phyloP scores from a whole-genome alignment of 306 rosid genomes.

The Corylus americana region DNA sequence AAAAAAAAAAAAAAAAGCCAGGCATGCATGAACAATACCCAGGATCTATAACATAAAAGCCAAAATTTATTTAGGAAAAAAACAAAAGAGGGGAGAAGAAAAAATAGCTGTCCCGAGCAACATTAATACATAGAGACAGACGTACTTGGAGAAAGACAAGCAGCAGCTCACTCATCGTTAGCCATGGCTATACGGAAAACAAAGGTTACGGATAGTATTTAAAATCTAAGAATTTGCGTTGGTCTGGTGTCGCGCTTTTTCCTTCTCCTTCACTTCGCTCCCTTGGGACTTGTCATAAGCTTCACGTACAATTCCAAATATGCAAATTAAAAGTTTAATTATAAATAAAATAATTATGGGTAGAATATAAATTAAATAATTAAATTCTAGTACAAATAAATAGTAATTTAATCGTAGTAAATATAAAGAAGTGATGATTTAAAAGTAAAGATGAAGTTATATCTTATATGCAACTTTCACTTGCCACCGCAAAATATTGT shows the following conservation, averaged over 20 bases:
- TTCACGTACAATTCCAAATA: slow-evolving; percentile 9
- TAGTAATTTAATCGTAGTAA: too few species aligned
- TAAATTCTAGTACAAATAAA: too few species aligned
- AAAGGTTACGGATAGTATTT: neutral
- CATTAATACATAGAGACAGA: neutral
- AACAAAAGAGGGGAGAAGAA: neutral
- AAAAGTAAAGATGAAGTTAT: too few species aligned
- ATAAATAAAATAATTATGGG: neutral
- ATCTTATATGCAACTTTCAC: too few species aligned
- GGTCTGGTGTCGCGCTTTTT: slow-evolving; percentile 58
- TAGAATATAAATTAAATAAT: too few species aligned
- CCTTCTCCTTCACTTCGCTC: slow-evolving; percentile 92
- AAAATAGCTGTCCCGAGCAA: neutral
- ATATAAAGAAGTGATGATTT: too few species aligned
- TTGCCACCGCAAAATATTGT: too few species aligned
- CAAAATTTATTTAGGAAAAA: neutral
- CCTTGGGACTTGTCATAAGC: slow-evolving; percentile 87
- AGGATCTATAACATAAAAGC: neutral
- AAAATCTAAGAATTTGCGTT: neutral
- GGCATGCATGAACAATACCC: too few species aligned
- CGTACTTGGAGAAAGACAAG: neutral
- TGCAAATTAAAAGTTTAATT: neutral
- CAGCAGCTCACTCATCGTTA: neutral
- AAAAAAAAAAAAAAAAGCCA: too few species aligned
- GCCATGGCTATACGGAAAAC: neutral